A percentile compares a stretch with the other conserved stretches of the same genome.
Evolutionary conservation across 257 asterid genomes (phyloP).

Genomic region (Thymus mandschuricus): DNA sequence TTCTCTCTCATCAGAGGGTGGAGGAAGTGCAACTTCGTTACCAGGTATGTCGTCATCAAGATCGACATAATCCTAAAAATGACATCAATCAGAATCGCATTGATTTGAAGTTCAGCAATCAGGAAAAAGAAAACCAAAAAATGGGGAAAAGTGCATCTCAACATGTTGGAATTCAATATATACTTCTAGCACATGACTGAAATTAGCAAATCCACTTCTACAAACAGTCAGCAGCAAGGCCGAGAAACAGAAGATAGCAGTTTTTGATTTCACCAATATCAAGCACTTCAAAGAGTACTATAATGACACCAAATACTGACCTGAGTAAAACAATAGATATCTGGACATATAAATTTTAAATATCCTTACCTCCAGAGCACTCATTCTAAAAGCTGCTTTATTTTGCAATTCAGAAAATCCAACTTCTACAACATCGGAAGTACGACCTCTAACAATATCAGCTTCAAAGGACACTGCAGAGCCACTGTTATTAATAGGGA

Average conservation of each 20-base stretch:
- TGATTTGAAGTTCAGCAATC: background rate
- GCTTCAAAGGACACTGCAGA: constrained; percentile 33
- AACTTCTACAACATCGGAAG: constrained; percentile 35
- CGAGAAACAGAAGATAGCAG: background rate
- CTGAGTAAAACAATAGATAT: background rate
- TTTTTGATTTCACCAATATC: background rate
- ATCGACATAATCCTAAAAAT: constrained; percentile 52
- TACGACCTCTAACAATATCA: constrained; percentile 27
- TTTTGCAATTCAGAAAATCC: constrained; percentile 44
- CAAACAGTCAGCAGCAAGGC: background rate
- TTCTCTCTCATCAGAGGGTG: constrained; percentile 33
- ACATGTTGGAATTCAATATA: background rate
- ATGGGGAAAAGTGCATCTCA: background rate
- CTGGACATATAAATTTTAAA: constrained; percentile 4
- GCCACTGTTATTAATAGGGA: constrained; percentile 30
- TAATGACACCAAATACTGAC: background rate
- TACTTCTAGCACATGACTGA: background rate
- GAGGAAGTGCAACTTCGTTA: constrained; percentile 36
- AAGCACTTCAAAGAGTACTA: background rate
- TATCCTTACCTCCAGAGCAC: constrained; percentile 62
- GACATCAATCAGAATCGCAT: constrained; percentile 13
- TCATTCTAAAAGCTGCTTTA: constrained; percentile 64
- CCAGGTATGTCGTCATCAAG: constrained; percentile 50
- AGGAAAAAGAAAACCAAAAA: background rate
- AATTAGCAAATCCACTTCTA: constrained; percentile 8